Percentiles rank a stretch among this genome's conserved stretches.
These are phyloP conservation scores for Russula vinacea DNA, from an alignment of 768 basidiomycete species.

Conservation along the genomic window DNA sequence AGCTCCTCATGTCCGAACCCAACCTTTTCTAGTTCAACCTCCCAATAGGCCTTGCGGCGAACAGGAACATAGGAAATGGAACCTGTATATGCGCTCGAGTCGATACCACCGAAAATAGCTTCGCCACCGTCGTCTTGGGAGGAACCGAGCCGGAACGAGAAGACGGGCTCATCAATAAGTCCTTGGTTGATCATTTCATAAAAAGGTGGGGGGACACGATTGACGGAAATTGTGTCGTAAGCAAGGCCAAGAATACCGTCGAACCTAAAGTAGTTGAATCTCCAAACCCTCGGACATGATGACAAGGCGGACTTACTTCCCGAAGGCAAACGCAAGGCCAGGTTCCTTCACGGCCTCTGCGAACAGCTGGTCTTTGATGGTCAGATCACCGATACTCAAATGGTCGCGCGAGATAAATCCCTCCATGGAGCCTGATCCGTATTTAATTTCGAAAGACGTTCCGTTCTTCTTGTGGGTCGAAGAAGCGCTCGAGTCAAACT, in stretches of 20 bases:
- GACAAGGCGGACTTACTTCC: slow-evolving; percentile 60
- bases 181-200: slow-evolving; percentile 85
- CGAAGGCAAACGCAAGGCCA: slow-evolving; percentile 95
- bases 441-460: slow-evolving; percentile 82
- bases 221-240: slow-evolving; percentile 94
- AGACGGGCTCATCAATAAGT: slow-evolving; percentile 81
- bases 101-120: slow-evolving; percentile 88
- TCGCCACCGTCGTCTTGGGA: slow-evolving; percentile 89
- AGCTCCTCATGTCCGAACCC: slow-evolving; percentile 82
- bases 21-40: slow-evolving; percentile 89
- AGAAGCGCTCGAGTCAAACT: slow-evolving; percentile 80
- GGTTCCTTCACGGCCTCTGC: slow-evolving; percentile 96
- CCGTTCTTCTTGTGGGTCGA: slow-evolving; percentile 90
- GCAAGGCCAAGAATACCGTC: slow-evolving; percentile 94
- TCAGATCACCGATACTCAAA: slow-evolving; percentile 78
- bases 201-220: slow-evolving; percentile 89
- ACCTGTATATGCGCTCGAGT: slow-evolving; percentile 71
- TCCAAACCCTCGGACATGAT: neutral
- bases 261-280: slow-evolving; percentile 51
- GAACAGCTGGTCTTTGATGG: slow-evolving; percentile 74
- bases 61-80: slow-evolving; percentile 84
- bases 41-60: slow-evolving; percentile 96
- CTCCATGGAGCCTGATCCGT: slow-evolving; percentile 95
- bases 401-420: slow-evolving; percentile 88
- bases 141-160: slow-evolving; percentile 89